These are phyloP conservation scores for Salix suchowensis DNA, from an alignment of 345 rosid species.

Conservation along the genomic window DNA sequence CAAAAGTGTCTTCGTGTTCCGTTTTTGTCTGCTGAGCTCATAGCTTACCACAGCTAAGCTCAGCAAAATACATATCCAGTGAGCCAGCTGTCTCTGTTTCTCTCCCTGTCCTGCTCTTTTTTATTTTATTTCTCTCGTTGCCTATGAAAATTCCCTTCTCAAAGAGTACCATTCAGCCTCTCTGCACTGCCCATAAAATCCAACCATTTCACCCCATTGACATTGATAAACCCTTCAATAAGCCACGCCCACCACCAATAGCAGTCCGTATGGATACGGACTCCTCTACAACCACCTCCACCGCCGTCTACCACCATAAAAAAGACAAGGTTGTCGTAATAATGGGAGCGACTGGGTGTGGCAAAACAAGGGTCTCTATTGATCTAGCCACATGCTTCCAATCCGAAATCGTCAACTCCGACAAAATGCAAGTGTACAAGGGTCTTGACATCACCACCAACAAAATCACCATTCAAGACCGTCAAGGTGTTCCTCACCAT, in stretches of 20 bases:
- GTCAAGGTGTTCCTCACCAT: constrained; percentile 69
- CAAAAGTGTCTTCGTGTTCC: background rate
- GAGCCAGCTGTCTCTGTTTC: background rate
- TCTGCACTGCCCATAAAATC: background rate
- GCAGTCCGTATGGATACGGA: constrained; percentile 20
- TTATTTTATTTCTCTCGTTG: background rate
- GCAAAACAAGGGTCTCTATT: constrained; percentile 73
- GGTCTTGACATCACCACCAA: constrained; percentile 88
- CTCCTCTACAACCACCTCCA: background rate
- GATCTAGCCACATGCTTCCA: constrained; percentile 55
- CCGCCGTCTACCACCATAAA: background rate
- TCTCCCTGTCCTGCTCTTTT: background rate
- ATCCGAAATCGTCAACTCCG: constrained; percentile 74
- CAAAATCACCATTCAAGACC: constrained; percentile 53
- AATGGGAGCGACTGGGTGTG: constrained; percentile 89
- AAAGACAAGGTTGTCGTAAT: constrained; percentile 66
- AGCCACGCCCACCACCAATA: background rate
- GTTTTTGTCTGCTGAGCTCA: background rate
- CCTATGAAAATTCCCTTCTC: constrained; percentile 1
- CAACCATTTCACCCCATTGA: too few relatives aligned
- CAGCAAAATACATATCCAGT: background rate
- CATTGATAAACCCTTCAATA: background rate
- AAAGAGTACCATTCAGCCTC: background rate
- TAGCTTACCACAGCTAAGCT: background rate
- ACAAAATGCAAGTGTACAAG: constrained; percentile 76